Evolutionary conservation across 768 basidiomycete genomes (phyloP).

Genomic region (Calocera viscosa): DNA sequence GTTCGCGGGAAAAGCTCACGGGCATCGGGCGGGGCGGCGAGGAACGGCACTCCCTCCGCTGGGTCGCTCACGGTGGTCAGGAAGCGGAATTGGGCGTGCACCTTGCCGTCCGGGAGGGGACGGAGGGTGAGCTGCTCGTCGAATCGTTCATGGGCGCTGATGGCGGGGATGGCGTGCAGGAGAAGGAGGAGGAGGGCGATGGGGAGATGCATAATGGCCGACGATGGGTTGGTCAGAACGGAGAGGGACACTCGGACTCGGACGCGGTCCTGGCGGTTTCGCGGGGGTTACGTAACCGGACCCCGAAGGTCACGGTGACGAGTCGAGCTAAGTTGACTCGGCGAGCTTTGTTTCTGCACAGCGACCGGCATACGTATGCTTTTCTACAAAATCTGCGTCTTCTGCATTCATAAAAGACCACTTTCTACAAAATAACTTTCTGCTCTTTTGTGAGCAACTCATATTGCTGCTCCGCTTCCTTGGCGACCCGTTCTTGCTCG

Average conservation of each 20-base stretch:
- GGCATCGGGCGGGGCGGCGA: conserved; percentile 36
- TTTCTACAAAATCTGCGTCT: too few species aligned
- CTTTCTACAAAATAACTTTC: too few species aligned
- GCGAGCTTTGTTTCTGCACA: too few species aligned
- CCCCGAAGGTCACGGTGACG: too few species aligned
- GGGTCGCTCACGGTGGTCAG: conserved; percentile 46
- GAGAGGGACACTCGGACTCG: neutral
- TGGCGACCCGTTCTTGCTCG: too few species aligned
- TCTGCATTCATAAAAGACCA: too few species aligned
- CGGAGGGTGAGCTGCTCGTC: conserved; percentile 41
- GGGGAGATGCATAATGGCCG: neutral
- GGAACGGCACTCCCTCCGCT: conserved; percentile 44
- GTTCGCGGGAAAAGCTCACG: conserved; percentile 27
- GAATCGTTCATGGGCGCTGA: conserved; percentile 27
- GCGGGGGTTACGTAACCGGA: too few species aligned
- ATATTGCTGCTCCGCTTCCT: too few species aligned
- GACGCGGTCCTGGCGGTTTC: too few species aligned
- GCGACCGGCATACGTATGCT: too few species aligned
- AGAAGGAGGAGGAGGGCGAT: neutral
- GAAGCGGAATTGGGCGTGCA: conserved; percentile 72
- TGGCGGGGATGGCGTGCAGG: neutral
- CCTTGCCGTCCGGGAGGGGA: conserved; percentile 69
- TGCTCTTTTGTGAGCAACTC: too few species aligned
- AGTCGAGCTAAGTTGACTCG: too few species aligned
- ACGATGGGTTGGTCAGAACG: neutral